Evolutionary conservation across 768 basidiomycete genomes (phyloP).

Genomic region (Pisolithus orientalis): DNA sequence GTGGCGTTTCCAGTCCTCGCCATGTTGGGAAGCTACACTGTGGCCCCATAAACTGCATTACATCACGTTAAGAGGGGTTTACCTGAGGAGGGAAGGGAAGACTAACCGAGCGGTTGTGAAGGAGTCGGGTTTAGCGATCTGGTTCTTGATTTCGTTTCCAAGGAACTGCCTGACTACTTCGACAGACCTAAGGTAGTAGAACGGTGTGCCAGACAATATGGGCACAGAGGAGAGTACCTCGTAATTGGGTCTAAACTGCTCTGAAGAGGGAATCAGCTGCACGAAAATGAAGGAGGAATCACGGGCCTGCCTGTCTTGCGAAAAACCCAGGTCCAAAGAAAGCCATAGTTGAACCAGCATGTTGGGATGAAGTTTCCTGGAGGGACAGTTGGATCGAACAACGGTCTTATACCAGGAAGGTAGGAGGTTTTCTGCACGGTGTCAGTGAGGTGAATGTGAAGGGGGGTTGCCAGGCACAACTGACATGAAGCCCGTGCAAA

Average conservation of each 20-base stretch:
- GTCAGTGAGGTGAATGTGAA: neutral
- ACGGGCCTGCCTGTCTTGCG: slow-evolving; percentile 27
- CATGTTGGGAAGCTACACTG: slow-evolving; percentile 39
- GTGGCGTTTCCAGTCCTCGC: slow-evolving; percentile 41
- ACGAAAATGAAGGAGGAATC: neutral
- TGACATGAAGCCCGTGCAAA: neutral
- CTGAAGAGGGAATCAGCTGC: neutral
- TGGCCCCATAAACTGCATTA: slow-evolving; percentile 32
- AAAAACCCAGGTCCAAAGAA: slow-evolving; percentile 32
- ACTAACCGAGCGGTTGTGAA: slow-evolving; percentile 9
- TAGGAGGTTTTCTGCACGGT: slow-evolving; percentile 30
- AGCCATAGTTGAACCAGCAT: slow-evolving; percentile 39
- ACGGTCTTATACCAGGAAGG: slow-evolving; percentile 35
- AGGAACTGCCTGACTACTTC: slow-evolving; percentile 6
- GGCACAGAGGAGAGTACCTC: slow-evolving; percentile 10
- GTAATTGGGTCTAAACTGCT: slow-evolving; percentile 10
- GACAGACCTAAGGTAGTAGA: slow-evolving; percentile 6
- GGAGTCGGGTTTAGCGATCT: slow-evolving; percentile 5
- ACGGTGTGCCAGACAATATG: slow-evolving; percentile 2
- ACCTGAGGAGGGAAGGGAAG: neutral
- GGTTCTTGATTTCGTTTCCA: slow-evolving; percentile 7
- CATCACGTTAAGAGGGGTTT: neutral
- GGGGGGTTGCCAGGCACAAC: neutral
- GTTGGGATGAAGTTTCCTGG: slow-evolving; percentile 34
- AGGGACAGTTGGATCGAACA: slow-evolving; percentile 35